Percentiles rank a stretch among this genome's conserved stretches.
Conservation (phyloP, 2,329 filamentous ascomycete genomes). For the Alternaria sp. region DNA sequence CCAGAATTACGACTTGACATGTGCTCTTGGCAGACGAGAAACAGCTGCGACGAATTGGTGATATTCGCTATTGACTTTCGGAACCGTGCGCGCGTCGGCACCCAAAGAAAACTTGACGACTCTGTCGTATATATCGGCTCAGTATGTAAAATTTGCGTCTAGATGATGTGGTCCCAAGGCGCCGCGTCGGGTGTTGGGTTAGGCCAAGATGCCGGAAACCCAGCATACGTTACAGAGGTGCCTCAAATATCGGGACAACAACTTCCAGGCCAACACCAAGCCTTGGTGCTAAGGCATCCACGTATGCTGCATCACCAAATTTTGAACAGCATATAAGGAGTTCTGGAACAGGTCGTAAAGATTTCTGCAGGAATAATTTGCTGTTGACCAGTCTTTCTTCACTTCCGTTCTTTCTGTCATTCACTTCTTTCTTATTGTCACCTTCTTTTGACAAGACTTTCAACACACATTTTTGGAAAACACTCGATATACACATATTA, state of each 20-base stretch:
- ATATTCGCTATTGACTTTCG: background rate
- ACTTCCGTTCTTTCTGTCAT: conserved; percentile 13
- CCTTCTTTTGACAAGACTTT: conserved; percentile 13
- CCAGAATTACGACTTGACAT: background rate
- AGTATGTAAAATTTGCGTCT: background rate
- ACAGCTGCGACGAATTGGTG: background rate
- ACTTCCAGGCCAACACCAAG: conserved; percentile 28
- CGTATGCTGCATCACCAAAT: background rate
- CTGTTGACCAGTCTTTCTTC: conserved; percentile 41
- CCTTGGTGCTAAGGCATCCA: conserved; percentile 28
- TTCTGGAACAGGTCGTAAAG: background rate
- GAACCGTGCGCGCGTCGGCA: background rate
- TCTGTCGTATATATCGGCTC: background rate
- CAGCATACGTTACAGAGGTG: conserved; percentile 24
- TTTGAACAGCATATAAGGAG: conserved; percentile 10
- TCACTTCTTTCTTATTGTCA: conserved; percentile 20
- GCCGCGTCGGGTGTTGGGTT: conserved; percentile 1
- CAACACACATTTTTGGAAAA: background rate
- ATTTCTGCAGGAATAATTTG: conserved; percentile 21
- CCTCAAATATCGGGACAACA: conserved; percentile 26
- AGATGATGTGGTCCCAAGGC: background rate
- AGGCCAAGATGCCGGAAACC: conserved; percentile 28
- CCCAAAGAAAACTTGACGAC: background rate
- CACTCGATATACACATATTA: background rate
- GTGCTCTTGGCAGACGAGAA: background rate